Percentiles rank a stretch among this genome's conserved stretches.
phyloP scores from a whole-genome alignment of 257 asterid genomes.

The Primulina huaijiensis region DNA sequence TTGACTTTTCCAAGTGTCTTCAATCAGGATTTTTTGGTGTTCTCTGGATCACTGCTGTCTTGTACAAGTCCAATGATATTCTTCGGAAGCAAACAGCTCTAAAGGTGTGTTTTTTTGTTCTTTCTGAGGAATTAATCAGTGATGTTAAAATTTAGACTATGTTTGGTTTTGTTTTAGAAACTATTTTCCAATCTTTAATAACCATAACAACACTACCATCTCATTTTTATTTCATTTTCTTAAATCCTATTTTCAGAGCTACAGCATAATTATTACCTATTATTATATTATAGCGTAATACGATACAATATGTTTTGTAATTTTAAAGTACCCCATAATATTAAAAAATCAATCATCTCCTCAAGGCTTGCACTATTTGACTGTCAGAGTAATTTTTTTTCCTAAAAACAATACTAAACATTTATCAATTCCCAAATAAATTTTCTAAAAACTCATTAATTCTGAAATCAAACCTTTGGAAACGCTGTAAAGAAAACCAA shows the following conservation, averaged over 20 bases:
- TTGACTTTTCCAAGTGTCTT: conserved; percentile 13
- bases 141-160: not conserved
- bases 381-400: not conserved
- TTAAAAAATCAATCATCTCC: not conserved
- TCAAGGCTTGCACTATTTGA: not conserved
- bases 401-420: not conserved
- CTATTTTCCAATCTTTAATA: not conserved
- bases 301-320: not conserved
- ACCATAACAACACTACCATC: not conserved
- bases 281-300: too few species aligned
- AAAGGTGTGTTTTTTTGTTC: conserved; percentile 43
- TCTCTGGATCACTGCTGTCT: conserved; percentile 60
- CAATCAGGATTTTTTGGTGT: conserved; percentile 62
- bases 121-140: conserved; percentile 5
- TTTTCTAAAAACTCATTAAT: not conserved
- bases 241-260: too few species aligned
- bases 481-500: not conserved
- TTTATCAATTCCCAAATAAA: not conserved
- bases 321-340: not conserved
- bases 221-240: not conserved
- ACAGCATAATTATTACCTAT: too few species aligned
- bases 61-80: conserved; percentile 80
- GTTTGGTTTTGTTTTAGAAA: too few species aligned
- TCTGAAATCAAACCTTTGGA: not conserved
- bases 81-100: conserved; percentile 83